Percentiles rank a stretch among this genome's conserved stretches.
Conservation (phyloP, 371 early-diverging fungal species). For the Umbelopsis sp. region DNA sequence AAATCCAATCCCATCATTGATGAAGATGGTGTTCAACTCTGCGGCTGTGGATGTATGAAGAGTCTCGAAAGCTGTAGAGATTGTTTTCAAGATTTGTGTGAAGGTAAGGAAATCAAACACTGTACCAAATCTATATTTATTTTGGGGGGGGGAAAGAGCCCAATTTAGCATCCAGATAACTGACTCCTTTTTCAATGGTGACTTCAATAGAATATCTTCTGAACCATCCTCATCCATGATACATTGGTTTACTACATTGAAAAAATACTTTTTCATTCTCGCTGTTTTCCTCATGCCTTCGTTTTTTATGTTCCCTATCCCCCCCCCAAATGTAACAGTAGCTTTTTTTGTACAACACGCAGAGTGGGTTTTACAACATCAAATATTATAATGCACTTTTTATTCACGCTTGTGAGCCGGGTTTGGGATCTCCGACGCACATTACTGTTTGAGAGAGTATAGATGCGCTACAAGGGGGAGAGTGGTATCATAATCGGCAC, state of each 20-base stretch:
- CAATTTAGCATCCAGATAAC: no score
- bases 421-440: slow-evolving; percentile 11
- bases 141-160: no score
- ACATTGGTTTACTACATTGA: neutral
- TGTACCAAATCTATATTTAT: no score
- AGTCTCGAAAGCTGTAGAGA: slow-evolving; percentile 58
- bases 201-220: slow-evolving; percentile 21
- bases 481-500: neutral
- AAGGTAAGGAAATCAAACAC: slow-evolving; percentile 22
- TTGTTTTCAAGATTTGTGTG: slow-evolving; percentile 62
- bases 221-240: slow-evolving; percentile 20
- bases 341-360: slow-evolving; percentile 15
- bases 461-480: neutral
- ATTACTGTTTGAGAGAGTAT: neutral
- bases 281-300: neutral
- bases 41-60: slow-evolving; percentile 65
- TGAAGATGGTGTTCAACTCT: slow-evolving; percentile 53
- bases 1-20: slow-evolving; percentile 30
- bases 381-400: neutral
- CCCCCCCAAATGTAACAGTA: slow-evolving; percentile 15
- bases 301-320: neutral
- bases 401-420: neutral
- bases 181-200: neutral
- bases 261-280: neutral
- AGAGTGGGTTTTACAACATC: neutral